phyloP scores from a whole-genome alignment of 768 basidiomycete species.

The Terana coerulea region DNA sequence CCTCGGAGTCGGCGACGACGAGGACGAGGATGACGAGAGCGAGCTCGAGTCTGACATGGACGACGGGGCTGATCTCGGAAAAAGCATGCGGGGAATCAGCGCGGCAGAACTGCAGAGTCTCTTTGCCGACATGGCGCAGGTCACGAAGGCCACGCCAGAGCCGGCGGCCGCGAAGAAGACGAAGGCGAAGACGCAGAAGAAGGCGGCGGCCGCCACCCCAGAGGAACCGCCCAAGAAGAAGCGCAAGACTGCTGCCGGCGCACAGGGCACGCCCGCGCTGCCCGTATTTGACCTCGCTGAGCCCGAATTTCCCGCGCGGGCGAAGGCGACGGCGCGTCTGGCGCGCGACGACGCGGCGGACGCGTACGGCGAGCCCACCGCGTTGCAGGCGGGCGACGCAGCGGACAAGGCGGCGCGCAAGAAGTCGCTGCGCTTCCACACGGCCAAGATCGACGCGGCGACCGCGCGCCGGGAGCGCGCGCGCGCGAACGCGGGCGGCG shows the following conservation, averaged over 20 bases:
- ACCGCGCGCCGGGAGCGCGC: constrained; percentile 73
- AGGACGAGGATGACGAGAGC: constrained; percentile 43
- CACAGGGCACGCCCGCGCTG: constrained; percentile 15
- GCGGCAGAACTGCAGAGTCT: constrained; percentile 52
- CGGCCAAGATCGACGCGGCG: constrained; percentile 83
- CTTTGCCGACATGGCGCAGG: constrained; percentile 44
- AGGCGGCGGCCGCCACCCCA: constrained; percentile 3
- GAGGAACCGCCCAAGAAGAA: constrained; percentile 57
- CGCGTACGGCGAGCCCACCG: constrained; percentile 71
- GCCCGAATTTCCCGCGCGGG: constrained; percentile 54
- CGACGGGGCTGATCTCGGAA: constrained; percentile 23
- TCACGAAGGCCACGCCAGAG: constrained; percentile 9
- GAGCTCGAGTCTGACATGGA: constrained; percentile 40
- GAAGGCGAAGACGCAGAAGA: constrained; percentile 18
- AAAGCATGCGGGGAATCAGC: constrained; percentile 28
- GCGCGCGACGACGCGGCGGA: constrained; percentile 29
- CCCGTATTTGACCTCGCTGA: constrained; percentile 76
- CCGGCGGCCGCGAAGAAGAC: constrained; percentile 24
- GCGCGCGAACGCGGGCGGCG: constrained; percentile 69
- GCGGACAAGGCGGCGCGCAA: constrained; percentile 81
- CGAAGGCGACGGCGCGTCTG: constrained; percentile 19
- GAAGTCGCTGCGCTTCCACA: constrained; percentile 89
- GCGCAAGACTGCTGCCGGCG: constrained; percentile 38
- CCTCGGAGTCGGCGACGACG: constrained; percentile 65
- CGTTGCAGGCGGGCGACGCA: constrained; percentile 67